Conservation (phyloP, 331 rosid species). For the Prunus yedoensis region DNA sequence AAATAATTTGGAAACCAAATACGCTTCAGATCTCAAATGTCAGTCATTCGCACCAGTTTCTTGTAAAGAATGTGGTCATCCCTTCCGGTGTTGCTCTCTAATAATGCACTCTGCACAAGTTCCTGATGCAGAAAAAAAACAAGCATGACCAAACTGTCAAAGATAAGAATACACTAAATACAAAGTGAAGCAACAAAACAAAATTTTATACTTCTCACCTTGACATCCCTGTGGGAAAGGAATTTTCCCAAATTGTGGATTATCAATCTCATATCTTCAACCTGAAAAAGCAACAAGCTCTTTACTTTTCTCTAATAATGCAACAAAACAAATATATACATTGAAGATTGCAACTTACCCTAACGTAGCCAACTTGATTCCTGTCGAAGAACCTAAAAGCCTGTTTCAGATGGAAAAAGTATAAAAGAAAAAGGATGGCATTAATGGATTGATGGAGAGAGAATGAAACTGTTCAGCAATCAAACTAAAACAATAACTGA, state of each 20-base stretch:
- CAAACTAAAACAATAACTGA: background rate
- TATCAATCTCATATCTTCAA: constrained; percentile 85
- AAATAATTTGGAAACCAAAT: background rate
- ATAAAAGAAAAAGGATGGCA: background rate
- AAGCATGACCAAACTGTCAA: constrained; percentile 9
- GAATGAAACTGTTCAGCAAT: constrained; percentile 8
- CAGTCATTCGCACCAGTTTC: constrained; percentile 76
- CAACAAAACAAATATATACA: background rate
- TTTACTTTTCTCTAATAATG: constrained; percentile 8
- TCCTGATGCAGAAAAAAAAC: constrained; percentile 53
- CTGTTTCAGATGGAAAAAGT: constrained; percentile 42
- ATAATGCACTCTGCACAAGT: constrained; percentile 93
- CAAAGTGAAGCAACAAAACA: background rate
- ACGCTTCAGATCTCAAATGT: constrained; percentile 33
- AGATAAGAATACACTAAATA: background rate
- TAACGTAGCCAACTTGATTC: constrained; percentile 68
- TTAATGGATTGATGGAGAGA: constrained; percentile 14
- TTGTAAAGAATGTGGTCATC: constrained; percentile 83
- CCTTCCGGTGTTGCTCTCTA: constrained; percentile 95
- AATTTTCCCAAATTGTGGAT: constrained; percentile 86
- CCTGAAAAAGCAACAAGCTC: constrained; percentile 45
- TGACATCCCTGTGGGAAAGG: constrained; percentile 90
- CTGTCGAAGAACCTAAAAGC: constrained; percentile 92
- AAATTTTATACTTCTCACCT: constrained; percentile 46
- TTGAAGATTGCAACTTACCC: constrained; percentile 48